These are phyloP conservation scores for Fraxinus sp. DNA, from an alignment of 305 asterid species.

Conservation along the genomic window DNA sequence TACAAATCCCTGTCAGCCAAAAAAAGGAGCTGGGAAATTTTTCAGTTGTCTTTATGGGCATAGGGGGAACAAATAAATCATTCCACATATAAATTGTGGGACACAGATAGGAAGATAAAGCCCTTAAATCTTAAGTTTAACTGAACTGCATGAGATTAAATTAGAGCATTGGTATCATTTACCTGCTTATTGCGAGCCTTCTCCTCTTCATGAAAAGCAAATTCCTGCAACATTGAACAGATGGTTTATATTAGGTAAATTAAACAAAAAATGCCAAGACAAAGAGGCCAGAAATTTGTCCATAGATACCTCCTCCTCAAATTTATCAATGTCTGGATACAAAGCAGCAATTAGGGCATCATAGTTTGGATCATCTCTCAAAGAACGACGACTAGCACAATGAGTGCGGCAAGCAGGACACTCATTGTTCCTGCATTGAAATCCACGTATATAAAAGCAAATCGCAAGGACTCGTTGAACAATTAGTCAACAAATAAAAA, in stretches of 20 bases:
- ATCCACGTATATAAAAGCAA: slow-evolving; percentile 17
- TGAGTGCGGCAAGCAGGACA: slow-evolving; percentile 99
- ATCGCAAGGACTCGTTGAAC: slow-evolving; percentile 19
- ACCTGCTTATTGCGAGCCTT: slow-evolving; percentile 92
- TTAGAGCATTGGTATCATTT: slow-evolving; percentile 15
- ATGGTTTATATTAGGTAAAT: slow-evolving; percentile 24
- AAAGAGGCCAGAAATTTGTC: slow-evolving; percentile 19
- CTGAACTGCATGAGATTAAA: slow-evolving; percentile 5
- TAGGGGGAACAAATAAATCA: not conserved
- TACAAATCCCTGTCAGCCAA: not conserved
- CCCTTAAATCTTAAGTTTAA: slow-evolving; percentile 4
- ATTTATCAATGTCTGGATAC: slow-evolving; percentile 91
- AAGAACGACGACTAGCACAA: slow-evolving; percentile 95
- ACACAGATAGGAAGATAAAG: not conserved
- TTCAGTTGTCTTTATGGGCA: not conserved
- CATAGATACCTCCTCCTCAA: slow-evolving; percentile 79
- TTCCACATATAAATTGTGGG: slow-evolving; percentile 8
- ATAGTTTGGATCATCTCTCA: slow-evolving; percentile 96
- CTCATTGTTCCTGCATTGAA: slow-evolving; percentile 76
- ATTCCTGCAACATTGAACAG: slow-evolving; percentile 54
- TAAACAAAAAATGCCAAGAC: slow-evolving; percentile 4
- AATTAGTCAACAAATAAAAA: slow-evolving; percentile 25
- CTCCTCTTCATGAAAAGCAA: slow-evolving; percentile 94
- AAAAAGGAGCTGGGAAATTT: slow-evolving; percentile 1
- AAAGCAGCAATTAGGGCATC: slow-evolving; percentile 79